Evolutionary conservation across 768 basidiomycete genomes (phyloP).

Genomic region (Termitomyces sp.): DNA sequence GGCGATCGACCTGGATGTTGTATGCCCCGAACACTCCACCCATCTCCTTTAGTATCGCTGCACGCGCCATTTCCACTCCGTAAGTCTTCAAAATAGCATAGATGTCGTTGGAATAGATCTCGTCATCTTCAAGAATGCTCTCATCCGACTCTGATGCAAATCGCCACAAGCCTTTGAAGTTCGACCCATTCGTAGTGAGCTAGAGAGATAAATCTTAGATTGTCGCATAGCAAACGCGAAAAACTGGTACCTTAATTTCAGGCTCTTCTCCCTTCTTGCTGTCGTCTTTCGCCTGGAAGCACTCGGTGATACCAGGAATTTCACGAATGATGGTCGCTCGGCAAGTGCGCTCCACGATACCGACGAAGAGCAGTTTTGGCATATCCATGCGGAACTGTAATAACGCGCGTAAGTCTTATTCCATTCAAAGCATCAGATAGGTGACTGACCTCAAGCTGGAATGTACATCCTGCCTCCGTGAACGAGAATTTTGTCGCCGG

Average conservation of each 20-base stretch:
- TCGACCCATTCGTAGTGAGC: slow-evolving; percentile 91
- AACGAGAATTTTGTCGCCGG: slow-evolving; percentile 76
- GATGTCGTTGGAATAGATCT: slow-evolving; percentile 92
- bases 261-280: slow-evolving; percentile 45
- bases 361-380: slow-evolving; percentile 91
- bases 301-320: slow-evolving; percentile 84
- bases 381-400: slow-evolving; percentile 79
- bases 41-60: slow-evolving; percentile 88
- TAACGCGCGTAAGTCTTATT: background rate
- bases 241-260: slow-evolving; percentile 42
- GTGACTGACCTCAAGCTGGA: slow-evolving; percentile 73
- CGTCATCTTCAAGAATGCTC: slow-evolving; percentile 69
- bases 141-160: slow-evolving; percentile 52
- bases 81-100: slow-evolving; percentile 88
- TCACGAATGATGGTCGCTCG: slow-evolving; percentile 83
- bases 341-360: slow-evolving; percentile 87
- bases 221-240: background rate
- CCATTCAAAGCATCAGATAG: background rate
- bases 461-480: slow-evolving; percentile 60
- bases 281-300: slow-evolving; percentile 71
- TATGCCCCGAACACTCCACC: slow-evolving; percentile 90
- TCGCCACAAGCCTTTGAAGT: slow-evolving; percentile 86
- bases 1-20: slow-evolving; percentile 90
- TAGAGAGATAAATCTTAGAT: slow-evolving; percentile 24
- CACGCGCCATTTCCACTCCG: slow-evolving; percentile 95